These are phyloP conservation scores for Naganishia vishniacii DNA, from an alignment of 768 basidiomycete species.

Conservation along the genomic window DNA sequence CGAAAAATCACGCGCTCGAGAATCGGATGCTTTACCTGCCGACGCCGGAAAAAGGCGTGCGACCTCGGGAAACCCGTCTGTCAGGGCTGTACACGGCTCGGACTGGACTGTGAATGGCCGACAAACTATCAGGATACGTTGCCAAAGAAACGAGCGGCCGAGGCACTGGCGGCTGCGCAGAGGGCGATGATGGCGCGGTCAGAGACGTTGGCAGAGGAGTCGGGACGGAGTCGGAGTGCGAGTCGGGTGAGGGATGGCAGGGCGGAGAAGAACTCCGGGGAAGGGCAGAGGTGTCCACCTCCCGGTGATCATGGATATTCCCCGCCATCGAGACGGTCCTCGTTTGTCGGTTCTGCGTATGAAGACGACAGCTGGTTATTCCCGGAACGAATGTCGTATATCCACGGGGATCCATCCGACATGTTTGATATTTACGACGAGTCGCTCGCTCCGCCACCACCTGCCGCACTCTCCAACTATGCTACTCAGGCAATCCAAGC, in stretches of 20 bases:
- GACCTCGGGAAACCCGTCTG: constrained; percentile 34
- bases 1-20: constrained; percentile 32
- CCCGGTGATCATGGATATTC: not conserved
- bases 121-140: constrained; percentile 9
- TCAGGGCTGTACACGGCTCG: constrained; percentile 33
- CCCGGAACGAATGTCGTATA: constrained; percentile 18
- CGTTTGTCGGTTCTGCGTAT: constrained; percentile 1
- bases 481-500: not conserved
- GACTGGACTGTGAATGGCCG: constrained; percentile 29
- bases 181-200: constrained; percentile 19
- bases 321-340: not conserved
- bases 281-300: too few relatives aligned
- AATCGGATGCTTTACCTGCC: constrained; percentile 36
- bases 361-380: constrained; percentile 19
- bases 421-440: constrained; percentile 21
- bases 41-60: constrained; percentile 37
- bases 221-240: constrained; percentile 10
- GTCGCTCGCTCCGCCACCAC: not conserved
- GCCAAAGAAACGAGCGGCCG: constrained; percentile 2
- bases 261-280: constrained; percentile 8
- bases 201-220: constrained; percentile 2
- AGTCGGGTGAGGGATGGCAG: constrained; percentile 1
- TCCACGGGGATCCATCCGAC: constrained; percentile 11
- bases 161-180: not conserved
- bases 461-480: not conserved